These are phyloP conservation scores for Blastomyces percursus DNA, from an alignment of 2,329 filamentous ascomycete genomes.

Conservation along the genomic window DNA sequence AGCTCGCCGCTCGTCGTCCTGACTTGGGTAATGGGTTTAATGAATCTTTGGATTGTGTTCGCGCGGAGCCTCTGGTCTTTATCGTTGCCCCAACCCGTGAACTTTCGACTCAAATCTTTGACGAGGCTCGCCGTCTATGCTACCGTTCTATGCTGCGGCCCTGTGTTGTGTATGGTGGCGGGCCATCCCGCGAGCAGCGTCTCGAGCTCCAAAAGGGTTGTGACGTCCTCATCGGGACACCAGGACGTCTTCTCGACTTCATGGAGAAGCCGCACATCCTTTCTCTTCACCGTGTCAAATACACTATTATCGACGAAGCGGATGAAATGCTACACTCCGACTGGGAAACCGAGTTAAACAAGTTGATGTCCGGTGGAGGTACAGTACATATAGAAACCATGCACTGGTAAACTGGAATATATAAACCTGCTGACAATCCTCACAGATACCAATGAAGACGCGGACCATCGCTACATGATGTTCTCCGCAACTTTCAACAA, in stretches of 20 bases:
- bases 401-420: background rate
- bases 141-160: constrained; percentile 93
- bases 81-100: constrained; percentile 81
- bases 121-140: constrained; percentile 82
- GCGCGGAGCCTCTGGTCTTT: constrained; percentile 78
- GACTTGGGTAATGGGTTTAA: constrained; percentile 47
- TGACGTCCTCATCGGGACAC: constrained; percentile 78
- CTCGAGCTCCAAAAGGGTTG: constrained; percentile 70
- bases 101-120: constrained; percentile 86
- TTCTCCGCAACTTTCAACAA: constrained; percentile 94
- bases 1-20: constrained; percentile 67
- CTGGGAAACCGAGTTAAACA: constrained; percentile 65
- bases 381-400: constrained; percentile 36
- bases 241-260: constrained; percentile 76
- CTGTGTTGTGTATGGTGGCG: constrained; percentile 79
- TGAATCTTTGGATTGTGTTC: constrained; percentile 42
- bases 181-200: constrained; percentile 57
- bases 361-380: constrained; percentile 74
- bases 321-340: constrained; percentile 78
- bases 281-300: constrained; percentile 30
- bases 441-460: constrained; percentile 62
- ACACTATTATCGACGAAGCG: constrained; percentile 78
- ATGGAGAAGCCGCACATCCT: constrained; percentile 53
- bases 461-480: constrained; percentile 60
- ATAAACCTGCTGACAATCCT: constrained; percentile 6